Evolutionary conservation across 1,139 yeast genomes (phyloP), one percentile per base, ranked within the genome.

Genomic region (Yamadazyma jaroonii): DNA sequence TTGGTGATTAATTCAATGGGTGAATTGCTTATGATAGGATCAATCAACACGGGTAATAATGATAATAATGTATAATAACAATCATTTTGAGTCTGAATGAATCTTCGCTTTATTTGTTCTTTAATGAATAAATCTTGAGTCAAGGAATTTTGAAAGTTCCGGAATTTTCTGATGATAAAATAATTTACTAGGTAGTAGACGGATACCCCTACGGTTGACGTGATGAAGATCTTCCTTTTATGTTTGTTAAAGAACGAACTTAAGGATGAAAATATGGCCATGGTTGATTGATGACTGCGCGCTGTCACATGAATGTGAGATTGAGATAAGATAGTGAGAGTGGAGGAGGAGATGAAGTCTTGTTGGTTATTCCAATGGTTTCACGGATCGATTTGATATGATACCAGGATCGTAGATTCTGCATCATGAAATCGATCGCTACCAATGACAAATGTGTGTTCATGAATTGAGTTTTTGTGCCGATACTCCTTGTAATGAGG

Each of bases 31-130:
- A 81, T 61, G 7, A 87, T 74, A 20, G 86, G 88, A 15, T 74
- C 71, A 4, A 83, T 73, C 40, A 90, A 67, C 11, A 87, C 87
- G 0, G 96, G 96, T 38, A 88, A 67, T 47, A 92, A 72, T 8
- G 95, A 92, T 56, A 86, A 71, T 41, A 90, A 79, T 0, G 97
- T 90, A 61, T 81, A 81, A 39, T 86, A 74, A 35, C 96, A 87
- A 62, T 92, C 97, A 51, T 83, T 84, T 55, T 90, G 97, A 14
- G 96, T 92, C 64, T 89, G 97, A 38, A 84, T 80, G 54, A 89
- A 92, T 44, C 96, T 65, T 48, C 81, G 62, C 47, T 71, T 74
- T 39, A 84, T 83, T 51, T 85, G 95, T 53, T 87, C 96, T 50
- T 83, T 79, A 37, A 89, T 83, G 42, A 83, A 78, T 40, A 84